A percentile compares a stretch with the other conserved stretches of the same genome.
phyloP scores from a whole-genome alignment of 2,329 filamentous ascomycete genomes.

The Pleurostoma richardsiae region DNA sequence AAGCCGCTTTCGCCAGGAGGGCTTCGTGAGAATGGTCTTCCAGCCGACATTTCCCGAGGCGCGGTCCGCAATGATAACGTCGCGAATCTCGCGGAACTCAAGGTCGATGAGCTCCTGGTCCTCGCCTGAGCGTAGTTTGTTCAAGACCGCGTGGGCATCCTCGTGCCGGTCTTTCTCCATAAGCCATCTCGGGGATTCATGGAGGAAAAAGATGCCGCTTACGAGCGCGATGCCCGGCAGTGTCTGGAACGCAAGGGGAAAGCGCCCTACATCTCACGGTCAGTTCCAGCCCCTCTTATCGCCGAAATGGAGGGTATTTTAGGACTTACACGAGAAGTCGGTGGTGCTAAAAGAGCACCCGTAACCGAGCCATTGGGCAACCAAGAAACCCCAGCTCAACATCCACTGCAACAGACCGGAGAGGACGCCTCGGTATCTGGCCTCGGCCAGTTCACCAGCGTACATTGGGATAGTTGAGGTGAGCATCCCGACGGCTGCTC shows the following conservation, averaged over 20 bases:
- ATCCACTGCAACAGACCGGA: conserved; percentile 38
- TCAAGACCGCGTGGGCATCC: conserved; percentile 25
- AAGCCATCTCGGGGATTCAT: conserved; percentile 17
- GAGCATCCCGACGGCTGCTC: conserved; percentile 44
- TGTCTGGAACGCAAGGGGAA: conserved; percentile 24
- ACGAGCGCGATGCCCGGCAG: conserved; percentile 14
- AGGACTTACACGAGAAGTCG: conserved; percentile 19
- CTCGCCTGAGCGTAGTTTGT: conserved; percentile 22
- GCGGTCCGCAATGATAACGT: conserved; percentile 29
- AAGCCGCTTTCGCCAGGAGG: conserved; percentile 37
- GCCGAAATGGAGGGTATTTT: too few relatives aligned
- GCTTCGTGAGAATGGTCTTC: conserved; percentile 33
- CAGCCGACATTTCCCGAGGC: conserved; percentile 27
- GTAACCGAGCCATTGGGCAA: conserved; percentile 28
- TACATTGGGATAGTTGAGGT: conserved; percentile 41
- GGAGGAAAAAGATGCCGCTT: conserved; percentile 16
- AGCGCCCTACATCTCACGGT: conserved; percentile 16
- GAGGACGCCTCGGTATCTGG: conserved; percentile 29
- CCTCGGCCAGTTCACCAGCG: conserved; percentile 33
- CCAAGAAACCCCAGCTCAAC: conserved; percentile 33
- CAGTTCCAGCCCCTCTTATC: too few relatives aligned
- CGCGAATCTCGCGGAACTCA: conserved; percentile 33
- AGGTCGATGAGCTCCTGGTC: conserved; percentile 27
- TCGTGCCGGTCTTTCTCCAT: conserved; percentile 28
- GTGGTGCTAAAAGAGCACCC: conserved; percentile 19